Evolutionary conservation across 2,329 filamentous ascomycete genomes (phyloP).

Genomic region (Botrytis medusae): DNA sequence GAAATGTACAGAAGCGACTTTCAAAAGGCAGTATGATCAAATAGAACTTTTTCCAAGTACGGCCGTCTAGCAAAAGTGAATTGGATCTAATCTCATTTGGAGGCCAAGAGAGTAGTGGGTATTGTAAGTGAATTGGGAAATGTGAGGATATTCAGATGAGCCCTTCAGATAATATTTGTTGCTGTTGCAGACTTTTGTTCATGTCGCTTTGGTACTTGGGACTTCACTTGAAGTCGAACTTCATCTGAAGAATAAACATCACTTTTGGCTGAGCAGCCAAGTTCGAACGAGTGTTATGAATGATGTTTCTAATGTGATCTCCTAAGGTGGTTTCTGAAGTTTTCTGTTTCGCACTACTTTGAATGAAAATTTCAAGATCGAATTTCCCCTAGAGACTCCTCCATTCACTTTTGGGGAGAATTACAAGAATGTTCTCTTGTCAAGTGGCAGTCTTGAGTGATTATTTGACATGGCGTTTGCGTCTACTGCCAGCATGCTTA

Average conservation of each 20-base stretch:
- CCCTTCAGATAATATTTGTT: not conserved
- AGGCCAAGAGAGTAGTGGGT: not conserved
- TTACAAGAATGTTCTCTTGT: not conserved
- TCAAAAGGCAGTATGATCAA: too few species aligned
- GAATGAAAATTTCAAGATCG: not conserved
- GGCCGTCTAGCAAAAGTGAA: not conserved
- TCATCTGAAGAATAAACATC: not conserved
- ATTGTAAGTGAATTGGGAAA: not conserved
- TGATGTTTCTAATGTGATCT: not conserved
- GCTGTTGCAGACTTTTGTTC: not conserved
- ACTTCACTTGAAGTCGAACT: not conserved
- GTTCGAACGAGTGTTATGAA: not conserved
- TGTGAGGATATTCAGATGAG: not conserved
- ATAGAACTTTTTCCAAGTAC: too few species aligned
- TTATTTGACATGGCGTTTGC: not conserved
- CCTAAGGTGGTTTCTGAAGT: not conserved
- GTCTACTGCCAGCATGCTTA: not conserved
- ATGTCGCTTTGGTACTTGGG: not conserved
- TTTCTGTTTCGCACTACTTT: not conserved
- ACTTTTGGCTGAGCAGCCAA: not conserved
- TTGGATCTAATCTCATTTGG: fast-evolving
- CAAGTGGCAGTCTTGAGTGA: too few species aligned
- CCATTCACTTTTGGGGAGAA: not conserved
- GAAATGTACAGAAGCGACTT: not conserved
- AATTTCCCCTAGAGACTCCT: not conserved